Percentiles rank a stretch among this genome's conserved stretches.
These are phyloP conservation scores for Clausena lansium DNA, from an alignment of 345 rosid species.

Conservation along the genomic window DNA sequence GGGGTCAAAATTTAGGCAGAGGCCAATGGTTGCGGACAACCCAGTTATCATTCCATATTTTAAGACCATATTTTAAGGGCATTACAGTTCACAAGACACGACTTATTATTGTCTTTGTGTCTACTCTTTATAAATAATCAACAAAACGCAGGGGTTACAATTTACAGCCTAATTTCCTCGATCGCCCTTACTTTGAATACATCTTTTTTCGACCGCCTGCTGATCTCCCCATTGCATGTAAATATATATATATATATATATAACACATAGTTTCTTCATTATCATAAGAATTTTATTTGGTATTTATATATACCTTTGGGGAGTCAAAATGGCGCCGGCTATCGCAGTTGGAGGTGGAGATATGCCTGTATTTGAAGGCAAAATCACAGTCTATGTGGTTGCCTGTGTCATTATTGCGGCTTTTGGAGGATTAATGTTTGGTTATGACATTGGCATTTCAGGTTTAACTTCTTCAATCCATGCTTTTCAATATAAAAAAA, in stretches of 20 bases:
- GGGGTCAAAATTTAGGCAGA: not conserved
- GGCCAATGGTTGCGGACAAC: not conserved
- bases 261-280: not conserved
- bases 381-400: conserved; percentile 29
- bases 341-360: conserved; percentile 21
- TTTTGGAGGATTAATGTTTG: conserved; percentile 68
- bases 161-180: not conserved
- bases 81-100: not conserved
- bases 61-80: not conserved
- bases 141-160: not conserved
- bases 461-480: conserved; percentile 21
- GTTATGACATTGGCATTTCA: conserved; percentile 66
- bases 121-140: not conserved
- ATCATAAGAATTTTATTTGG: too few relatives aligned
- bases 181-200: not conserved
- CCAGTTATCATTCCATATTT: not conserved
- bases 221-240: not conserved
- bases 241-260: too few relatives aligned
- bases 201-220: not conserved
- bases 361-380: conserved; percentile 45
- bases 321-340: conserved; percentile 34
- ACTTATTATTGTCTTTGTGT: not conserved
- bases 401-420: conserved; percentile 54
- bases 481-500: not conserved
- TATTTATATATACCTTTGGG: not conserved